phyloP scores from a whole-genome alignment of 768 basidiomycete genomes.

The Candolleomyces eurysporus region DNA sequence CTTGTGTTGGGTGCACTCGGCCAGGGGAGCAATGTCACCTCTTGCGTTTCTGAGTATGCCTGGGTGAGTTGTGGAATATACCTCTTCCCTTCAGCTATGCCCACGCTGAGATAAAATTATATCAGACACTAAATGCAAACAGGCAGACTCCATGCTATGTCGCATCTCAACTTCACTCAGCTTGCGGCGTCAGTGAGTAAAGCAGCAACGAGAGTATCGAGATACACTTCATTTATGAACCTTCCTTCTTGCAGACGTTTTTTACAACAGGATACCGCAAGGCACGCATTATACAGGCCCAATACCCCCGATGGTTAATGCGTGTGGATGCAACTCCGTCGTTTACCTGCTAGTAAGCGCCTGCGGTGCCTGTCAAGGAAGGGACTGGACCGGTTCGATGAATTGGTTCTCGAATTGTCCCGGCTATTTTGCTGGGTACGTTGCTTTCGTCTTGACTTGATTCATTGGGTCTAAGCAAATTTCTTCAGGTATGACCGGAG shows the following conservation, averaged over 20 bases:
- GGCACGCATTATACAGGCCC: neutral
- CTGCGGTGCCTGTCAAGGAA: neutral
- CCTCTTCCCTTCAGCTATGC: neutral
- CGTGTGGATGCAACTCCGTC: neutral
- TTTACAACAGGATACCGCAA: neutral
- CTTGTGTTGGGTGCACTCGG: neutral
- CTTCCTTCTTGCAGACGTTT: neutral
- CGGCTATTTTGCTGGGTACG: neutral
- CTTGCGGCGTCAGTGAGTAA: neutral
- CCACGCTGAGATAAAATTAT: neutral
- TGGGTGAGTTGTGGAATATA: neutral
- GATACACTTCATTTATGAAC: neutral
- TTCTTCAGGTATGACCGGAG: neutral
- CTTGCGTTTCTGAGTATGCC: neutral
- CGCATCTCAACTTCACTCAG: neutral
- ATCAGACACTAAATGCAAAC: neutral
- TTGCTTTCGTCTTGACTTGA: neutral
- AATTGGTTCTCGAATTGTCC: neutral
- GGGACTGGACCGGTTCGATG: neutral
- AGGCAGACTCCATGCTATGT: neutral
- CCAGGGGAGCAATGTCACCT: neutral
- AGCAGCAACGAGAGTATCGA: neutral
- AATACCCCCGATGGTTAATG: no score
- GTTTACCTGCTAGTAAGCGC: neutral
- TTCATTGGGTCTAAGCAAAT: neutral